Percentiles rank a stretch among this genome's conserved stretches.
Evolutionary conservation across 768 basidiomycete species (phyloP).

Genomic region (Asterophora parasitica): DNA sequence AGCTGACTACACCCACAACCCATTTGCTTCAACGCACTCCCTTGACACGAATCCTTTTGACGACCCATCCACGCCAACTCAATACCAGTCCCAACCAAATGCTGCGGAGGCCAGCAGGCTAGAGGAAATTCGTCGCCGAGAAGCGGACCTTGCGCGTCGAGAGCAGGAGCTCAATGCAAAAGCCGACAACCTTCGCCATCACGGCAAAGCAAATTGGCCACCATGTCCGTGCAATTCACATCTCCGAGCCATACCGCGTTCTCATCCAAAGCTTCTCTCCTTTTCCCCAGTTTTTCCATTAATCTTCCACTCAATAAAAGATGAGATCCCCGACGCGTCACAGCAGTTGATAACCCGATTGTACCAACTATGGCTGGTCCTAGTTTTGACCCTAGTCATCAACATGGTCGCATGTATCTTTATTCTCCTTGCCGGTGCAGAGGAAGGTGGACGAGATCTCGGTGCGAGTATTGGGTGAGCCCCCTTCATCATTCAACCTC

Average conservation of each 20-base stretch:
- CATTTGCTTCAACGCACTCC: constrained; percentile 80
- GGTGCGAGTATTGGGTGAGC: constrained; percentile 80
- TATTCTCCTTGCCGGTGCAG: constrained; percentile 71
- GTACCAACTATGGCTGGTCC: constrained; percentile 92
- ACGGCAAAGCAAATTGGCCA: constrained; percentile 93
- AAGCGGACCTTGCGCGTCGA: constrained; percentile 75
- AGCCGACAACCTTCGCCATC: constrained; percentile 61
- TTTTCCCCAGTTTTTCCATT: constrained; percentile 75
- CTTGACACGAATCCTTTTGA: constrained; percentile 89
- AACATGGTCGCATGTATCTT: constrained; percentile 91
- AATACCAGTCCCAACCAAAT: constrained; percentile 21
- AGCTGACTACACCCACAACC: constrained; percentile 57
- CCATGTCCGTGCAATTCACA: constrained; percentile 52
- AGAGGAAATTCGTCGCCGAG: constrained; percentile 71
- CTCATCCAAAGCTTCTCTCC: constrained; percentile 16
- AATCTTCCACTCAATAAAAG: constrained; percentile 88
- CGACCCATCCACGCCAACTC: constrained; percentile 54
- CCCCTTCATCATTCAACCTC: constrained; percentile 9
- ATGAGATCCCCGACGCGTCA: constrained; percentile 83
- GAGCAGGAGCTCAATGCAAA: constrained; percentile 70
- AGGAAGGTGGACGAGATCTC: constrained; percentile 73
- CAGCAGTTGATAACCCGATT: constrained; percentile 77
- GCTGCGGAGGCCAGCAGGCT: constrained; percentile 36
- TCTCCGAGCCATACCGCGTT: constrained; percentile 8
- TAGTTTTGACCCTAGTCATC: constrained; percentile 72